Conservation (phyloP, 1,284 basidiomycete genomes). For the Exobasidium cylindrosporum region DNA sequence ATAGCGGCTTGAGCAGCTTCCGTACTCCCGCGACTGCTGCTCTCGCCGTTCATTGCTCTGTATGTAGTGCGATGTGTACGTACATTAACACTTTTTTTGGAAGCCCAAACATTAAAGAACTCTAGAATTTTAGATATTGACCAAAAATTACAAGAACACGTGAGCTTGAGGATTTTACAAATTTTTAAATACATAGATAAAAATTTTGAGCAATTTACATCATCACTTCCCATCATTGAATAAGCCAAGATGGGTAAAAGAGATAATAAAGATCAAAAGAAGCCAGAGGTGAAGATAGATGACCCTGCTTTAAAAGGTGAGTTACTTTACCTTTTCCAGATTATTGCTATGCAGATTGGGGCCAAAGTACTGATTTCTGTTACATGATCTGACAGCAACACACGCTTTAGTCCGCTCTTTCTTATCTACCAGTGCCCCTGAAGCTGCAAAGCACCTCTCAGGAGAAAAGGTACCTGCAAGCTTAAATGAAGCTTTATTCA, state of each 20-base stretch:
- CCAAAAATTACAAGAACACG: no score
- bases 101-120: no score
- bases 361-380: no score
- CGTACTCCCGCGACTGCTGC: background rate
- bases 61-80: background rate
- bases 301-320: background rate
- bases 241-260: background rate
- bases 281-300: background rate
- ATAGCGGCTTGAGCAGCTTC: slow-evolving; percentile 13
- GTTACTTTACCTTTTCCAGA: no score
- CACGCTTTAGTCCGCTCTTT: background rate
- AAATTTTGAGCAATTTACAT: no score
- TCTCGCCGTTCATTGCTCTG: background rate
- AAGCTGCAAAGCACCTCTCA: background rate
- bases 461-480: background rate
- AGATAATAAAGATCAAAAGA: background rate
- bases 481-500: background rate
- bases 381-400: background rate
- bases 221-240: no score
- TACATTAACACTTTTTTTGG: no score
- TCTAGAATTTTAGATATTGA: no score
- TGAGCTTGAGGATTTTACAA: no score
- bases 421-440: background rate
- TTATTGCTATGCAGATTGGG: no score
- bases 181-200: no score